Evolutionary conservation across 225 moss, liverwort and hornwort genomes (phyloP), one percentile per base, ranked within the genome.

Genomic region (Thuidium tamariscinum): DNA sequence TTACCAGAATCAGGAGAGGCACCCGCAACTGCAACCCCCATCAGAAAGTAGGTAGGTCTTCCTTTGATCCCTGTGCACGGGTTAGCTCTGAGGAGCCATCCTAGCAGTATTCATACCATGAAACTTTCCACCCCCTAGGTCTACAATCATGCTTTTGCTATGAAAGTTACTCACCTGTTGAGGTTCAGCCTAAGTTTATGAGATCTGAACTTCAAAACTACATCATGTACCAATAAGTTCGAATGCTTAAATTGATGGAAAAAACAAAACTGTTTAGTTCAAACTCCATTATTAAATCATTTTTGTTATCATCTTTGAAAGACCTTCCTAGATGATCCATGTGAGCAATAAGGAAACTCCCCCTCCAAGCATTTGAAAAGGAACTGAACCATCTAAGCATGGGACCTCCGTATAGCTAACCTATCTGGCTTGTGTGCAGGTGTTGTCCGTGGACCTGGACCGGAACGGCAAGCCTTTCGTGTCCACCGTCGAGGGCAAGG

Each of bases 381-480:
- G 17, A 41, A 51, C 7, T 34, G 51, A 51, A 60, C 8, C 2
- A 79, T 20, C 60, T 42, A 17, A 60, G 59, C 42, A n/a, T 23
- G 23, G 22, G n/a, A n/a, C n/a, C n/a, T 36, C 52, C 12, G 5
- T 5, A 14, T 54, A n/a, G 23, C 23, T 75, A 52, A 54, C 22
- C 54, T 37, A 27, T 36, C 36, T 39, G 37, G 39, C 46, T 80
- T 36, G 64, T 19, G 8, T 44, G 75, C 84, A 84, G 84, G 6
- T 86, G 19, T 32, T 86, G 48, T 86, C 86, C 30, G 91, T 94
- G 12, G 93, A 91, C 75, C 74, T 86, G 15, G 94, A 95, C 74
- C 90, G 95, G 14, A 90, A 91, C 9, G 92, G 91, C 21, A 95
- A 94, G 54, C 82, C 91, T 1, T 95, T 95, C 9, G 85, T 95